A percentile compares a stretch with the other conserved stretches of the same genome.
phyloP scores from a whole-genome alignment of 2,329 filamentous ascomycete species.

The Annulohypoxylon truncatum region DNA sequence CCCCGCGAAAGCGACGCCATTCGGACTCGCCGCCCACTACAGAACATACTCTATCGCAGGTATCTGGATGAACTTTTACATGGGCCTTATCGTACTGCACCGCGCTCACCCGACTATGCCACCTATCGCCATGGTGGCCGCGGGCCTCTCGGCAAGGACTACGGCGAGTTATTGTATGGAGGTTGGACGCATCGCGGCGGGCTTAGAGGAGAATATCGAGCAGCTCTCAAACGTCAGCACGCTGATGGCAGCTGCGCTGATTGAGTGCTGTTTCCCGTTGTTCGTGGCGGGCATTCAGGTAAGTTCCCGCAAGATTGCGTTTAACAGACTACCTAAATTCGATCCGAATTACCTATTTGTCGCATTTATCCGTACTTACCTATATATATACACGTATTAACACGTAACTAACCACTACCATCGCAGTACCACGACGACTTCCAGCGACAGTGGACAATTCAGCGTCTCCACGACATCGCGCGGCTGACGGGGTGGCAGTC shows the following conservation, averaged over 20 bases:
- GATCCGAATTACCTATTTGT: no score
- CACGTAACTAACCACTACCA: neutral
- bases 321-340: no score
- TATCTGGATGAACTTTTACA: slow-evolving; percentile 88
- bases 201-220: slow-evolving; percentile 69
- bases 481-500: slow-evolving; percentile 89
- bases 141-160: slow-evolving; percentile 77
- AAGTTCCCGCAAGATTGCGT: slow-evolving; percentile 44
- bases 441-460: slow-evolving; percentile 83
- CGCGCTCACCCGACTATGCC: slow-evolving; percentile 91
- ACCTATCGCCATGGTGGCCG: slow-evolving; percentile 87
- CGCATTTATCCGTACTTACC: no score
- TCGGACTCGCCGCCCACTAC: slow-evolving; percentile 84
- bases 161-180: slow-evolving; percentile 78
- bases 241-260: slow-evolving; percentile 80
- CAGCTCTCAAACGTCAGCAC: slow-evolving; percentile 74
- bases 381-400: neutral
- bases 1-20: slow-evolving; percentile 75
- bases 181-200: slow-evolving; percentile 84
- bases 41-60: slow-evolving; percentile 88
- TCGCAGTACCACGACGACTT: slow-evolving; percentile 73
- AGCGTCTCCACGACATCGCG: slow-evolving; percentile 78
- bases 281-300: slow-evolving; percentile 88
- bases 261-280: slow-evolving; percentile 82
- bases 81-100: slow-evolving; percentile 84